A percentile compares a stretch with the other conserved stretches of the same genome.
phyloP scores from a whole-genome alignment of 768 basidiomycete genomes.

The Glaciozyma martinii region DNA sequence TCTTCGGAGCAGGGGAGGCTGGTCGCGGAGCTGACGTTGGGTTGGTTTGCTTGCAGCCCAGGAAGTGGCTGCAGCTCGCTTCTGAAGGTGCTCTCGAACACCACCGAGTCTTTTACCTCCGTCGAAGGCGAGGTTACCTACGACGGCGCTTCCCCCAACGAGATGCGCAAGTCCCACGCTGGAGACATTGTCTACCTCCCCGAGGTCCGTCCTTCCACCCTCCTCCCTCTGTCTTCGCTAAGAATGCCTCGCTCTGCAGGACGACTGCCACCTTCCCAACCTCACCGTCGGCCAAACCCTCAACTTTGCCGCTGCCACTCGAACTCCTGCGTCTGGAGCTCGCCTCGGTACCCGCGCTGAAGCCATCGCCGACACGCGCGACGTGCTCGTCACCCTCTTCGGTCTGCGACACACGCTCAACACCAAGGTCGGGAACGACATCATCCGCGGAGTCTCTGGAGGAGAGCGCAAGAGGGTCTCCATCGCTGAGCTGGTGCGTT shows the following conservation, averaged over 20 bases:
- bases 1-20: conserved; percentile 42
- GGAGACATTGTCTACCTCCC: conserved; percentile 80
- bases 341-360: conserved; percentile 40
- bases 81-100: conserved; percentile 48
- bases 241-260: not conserved
- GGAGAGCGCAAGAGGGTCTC: conserved; percentile 47
- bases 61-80: conserved; percentile 43
- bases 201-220: not conserved
- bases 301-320: conserved; percentile 47
- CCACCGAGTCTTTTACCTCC: conserved; percentile 40
- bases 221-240: too few species aligned
- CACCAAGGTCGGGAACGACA: conserved; percentile 68
- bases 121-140: conserved; percentile 45
- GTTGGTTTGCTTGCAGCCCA: not conserved
- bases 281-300: conserved; percentile 52
- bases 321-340: conserved; percentile 45
- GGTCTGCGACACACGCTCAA: conserved; percentile 63
- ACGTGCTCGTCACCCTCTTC: conserved; percentile 52
- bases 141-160: conserved; percentile 43
- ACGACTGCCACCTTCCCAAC: conserved; percentile 31
- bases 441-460: conserved; percentile 47
- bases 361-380: conserved; percentile 41
- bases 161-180: conserved; percentile 50
- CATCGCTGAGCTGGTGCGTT: conserved; percentile 41
- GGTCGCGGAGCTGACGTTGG: conserved; percentile 40